These are phyloP conservation scores for Solanum aculeatissimum DNA, from an alignment of 305 asterid species.

Conservation along the genomic window DNA sequence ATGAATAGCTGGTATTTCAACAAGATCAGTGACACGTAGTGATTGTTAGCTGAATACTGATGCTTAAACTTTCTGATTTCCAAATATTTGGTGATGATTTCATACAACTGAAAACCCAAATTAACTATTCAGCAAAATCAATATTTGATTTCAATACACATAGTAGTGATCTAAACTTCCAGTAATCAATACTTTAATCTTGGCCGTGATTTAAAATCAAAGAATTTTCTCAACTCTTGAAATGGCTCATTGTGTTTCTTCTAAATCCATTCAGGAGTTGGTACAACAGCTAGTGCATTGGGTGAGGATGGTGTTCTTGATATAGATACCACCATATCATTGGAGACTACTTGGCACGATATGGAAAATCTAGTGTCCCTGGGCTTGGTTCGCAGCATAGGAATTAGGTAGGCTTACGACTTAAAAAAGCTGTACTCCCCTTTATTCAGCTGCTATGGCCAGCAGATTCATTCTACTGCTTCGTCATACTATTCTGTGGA, in stretches of 20 bases:
- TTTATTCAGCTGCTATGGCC: background rate
- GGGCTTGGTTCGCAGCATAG: constrained; percentile 63
- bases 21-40: background rate
- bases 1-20: background rate
- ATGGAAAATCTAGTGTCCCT: constrained; percentile 54
- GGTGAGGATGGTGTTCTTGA: constrained; percentile 63
- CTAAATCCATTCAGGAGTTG: constrained; percentile 33
- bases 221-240: background rate
- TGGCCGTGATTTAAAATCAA: background rate
- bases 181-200: background rate
- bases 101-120: background rate
- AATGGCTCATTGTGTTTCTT: background rate
- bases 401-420: constrained; percentile 36
- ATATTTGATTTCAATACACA: background rate
- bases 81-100: background rate
- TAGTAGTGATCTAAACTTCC: background rate
- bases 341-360: constrained; percentile 65
- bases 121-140: background rate
- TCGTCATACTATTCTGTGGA: background rate
- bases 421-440: background rate
- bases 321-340: constrained; percentile 47
- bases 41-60: background rate
- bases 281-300: constrained; percentile 46
- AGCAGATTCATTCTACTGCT: background rate
- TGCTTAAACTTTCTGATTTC: background rate